Evolutionary conservation across 257 asterid genomes (phyloP), one percentile per base, ranked within the genome.

Genomic region (Lithospermum erythrorhizon): DNA sequence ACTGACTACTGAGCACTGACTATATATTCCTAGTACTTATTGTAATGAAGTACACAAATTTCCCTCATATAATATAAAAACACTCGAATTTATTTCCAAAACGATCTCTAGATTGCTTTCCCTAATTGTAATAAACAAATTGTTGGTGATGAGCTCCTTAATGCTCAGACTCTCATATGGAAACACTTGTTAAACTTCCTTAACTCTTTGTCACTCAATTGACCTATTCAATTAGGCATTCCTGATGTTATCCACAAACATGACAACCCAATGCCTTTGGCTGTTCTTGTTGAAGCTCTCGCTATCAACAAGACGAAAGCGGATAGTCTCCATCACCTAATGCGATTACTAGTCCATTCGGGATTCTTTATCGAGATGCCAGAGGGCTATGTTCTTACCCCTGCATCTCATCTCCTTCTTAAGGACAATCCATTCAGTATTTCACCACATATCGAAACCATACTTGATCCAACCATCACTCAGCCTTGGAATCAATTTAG

Each of bases 161-260:
- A 21, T 15, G 70, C 77, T 59, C 73, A 63, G 11, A 70, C 77
- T 63, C 77, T 68, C 60, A 59, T 67, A 68, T 53, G 24, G 64
- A 68, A 72, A 19, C 67, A 59, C 19, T 21, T 22, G 37, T 59
- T 63, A n/a, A 73, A 5, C 15, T 72, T 53, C 70, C 23, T 68
- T 17, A 73, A 73, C 1, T 58, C 71, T 1, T 52, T 55, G 59
- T 63, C 77, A 9, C 70, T 68, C 51, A 68, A 55, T 63, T 63
- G 73, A 54, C 67, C 77, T 0, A 47, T 63, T 56, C 53, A 73
- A 13, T 62, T 73, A 2, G 65, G 51, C 64, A 68, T 68, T 21
- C 71, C 78, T n/a, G 67, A 73, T 37, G 63, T 60, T 23, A 64
- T 73, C 17, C 69, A 66, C 56, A 17, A 47, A 6, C 62, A 66